Base-by-base conservation (phyloP, 1,284 basidiomycete species). In the Ustilago esculenta region DNA sequence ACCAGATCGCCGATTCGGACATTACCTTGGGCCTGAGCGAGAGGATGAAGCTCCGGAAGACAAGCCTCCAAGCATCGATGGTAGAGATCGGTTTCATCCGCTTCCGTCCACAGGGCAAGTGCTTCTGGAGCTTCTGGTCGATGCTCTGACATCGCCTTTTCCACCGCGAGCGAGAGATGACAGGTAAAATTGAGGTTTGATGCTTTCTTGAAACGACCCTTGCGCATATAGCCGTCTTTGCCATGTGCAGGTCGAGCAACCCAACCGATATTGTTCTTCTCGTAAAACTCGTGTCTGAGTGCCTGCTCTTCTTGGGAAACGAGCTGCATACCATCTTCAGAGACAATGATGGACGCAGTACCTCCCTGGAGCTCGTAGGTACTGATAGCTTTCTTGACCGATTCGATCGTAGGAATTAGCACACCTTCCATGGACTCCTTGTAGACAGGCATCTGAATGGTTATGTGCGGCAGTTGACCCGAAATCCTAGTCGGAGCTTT, bases 131-230 rank as follows among this genome's bases (percentile, higher is more conserved):
- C 40, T 30, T 50, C 39, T 8, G 61, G 67, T 2, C 61, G 55
- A 15, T 41, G 14, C 17, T 49, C 61, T 4, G 24, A 32, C 81
- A 92, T 86, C 72, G 90, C 87, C 77, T 87, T 87, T 82, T 94
- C 91, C 73, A 90, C 86, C 68, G 87, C 86, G 36, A 92, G 83
- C 15, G 89, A 90, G 6, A 92, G 84, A 39, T 85, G 84, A 27
- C 91, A 86, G 2, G 86, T 90, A 80, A 91, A 92, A 82, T 94
- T 94, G 89, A 93, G 90, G 82, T 94, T 93, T 0, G 88, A 89
- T 0, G 90, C 91, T 83, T 93, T 93, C 85, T 93, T 92, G 85
- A 92, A 93, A 25, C 90, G 87, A 60, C 92, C 92, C n/a, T 90
- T 89, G 49, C 92, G 90, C 52, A 87, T 85, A 84, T 88, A 93